Percentiles rank a stretch among this genome's conserved stretches.
Conservation (phyloP, 169 alveolate species). For the Babesia ovata region DNA sequence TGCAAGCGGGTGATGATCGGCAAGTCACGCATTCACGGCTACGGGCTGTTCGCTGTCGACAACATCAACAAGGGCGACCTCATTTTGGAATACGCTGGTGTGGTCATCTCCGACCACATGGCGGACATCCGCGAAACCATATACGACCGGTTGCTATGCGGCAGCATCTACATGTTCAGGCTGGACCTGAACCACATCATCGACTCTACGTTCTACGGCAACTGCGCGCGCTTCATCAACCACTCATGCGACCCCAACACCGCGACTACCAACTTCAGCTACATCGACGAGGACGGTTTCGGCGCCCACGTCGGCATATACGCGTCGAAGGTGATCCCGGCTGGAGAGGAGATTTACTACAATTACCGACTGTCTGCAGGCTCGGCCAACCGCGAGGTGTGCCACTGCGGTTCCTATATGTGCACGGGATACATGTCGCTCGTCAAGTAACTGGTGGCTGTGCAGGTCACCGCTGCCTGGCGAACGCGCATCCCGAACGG, state of each 20-base stretch:
- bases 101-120: conserved; percentile 52
- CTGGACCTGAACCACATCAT: conserved; percentile 91
- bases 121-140: conserved; percentile 47
- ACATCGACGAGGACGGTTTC: conserved; percentile 67
- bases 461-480: not conserved
- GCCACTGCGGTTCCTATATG: conserved; percentile 45
- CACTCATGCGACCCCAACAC: conserved; percentile 91
- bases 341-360: conserved; percentile 64
- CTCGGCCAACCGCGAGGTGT: conserved; percentile 37
- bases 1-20: conserved; percentile 48
- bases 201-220: conserved; percentile 96
- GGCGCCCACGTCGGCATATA: conserved; percentile 78
- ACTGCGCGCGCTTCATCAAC: conserved; percentile 93
- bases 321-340: conserved; percentile 72
- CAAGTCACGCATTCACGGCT: conserved; percentile 54
- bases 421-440: conserved; percentile 61
- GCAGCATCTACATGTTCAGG: conserved; percentile 84
- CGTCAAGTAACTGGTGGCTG: conserved; percentile 2
- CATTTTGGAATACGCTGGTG: conserved; percentile 66
- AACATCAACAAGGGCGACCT: conserved; percentile 59
- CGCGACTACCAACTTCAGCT: conserved; percentile 31
- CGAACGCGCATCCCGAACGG: no score
- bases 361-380: conserved; percentile 46
- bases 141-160: conserved; percentile 43
- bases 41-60: conserved; percentile 64